These are phyloP conservation scores for Coelastrella sp. DNA, from an alignment of 139 green algal genomes.

Conservation along the genomic window DNA sequence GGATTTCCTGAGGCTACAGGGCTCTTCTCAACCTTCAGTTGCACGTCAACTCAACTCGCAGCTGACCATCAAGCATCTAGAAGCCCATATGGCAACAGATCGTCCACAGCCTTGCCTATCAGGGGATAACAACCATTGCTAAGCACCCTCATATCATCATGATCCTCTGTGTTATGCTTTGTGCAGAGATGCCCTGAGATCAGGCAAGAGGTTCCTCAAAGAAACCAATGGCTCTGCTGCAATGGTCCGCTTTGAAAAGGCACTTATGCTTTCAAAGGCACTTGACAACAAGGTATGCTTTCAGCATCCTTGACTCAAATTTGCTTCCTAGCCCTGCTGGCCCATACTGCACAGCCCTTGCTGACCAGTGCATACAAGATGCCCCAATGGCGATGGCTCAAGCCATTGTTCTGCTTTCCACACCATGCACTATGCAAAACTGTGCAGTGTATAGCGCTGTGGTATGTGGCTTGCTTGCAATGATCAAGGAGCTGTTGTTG, in stretches of 20 bases:
- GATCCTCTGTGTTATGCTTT: not conserved
- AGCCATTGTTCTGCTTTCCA: not conserved
- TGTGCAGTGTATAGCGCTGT: too few relatives aligned
- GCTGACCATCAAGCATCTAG: too few relatives aligned
- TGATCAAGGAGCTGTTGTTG: not conserved
- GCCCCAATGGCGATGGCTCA: too few relatives aligned
- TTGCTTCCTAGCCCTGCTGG: too few relatives aligned
- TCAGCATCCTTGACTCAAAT: too few relatives aligned
- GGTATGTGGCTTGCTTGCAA: too few relatives aligned
- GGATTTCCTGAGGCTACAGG: not conserved
- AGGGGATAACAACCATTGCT: not conserved
- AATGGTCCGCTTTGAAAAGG: slow-evolving; percentile 95
- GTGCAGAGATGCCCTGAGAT: slow-evolving; percentile 67
- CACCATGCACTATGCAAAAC: too few relatives aligned
- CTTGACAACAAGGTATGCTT: slow-evolving; percentile 77
- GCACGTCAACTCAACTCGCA: not conserved
- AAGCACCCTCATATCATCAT: not conserved
- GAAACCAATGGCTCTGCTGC: slow-evolving; percentile 80
- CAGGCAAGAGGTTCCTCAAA: slow-evolving; percentile 91
- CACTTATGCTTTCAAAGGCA: slow-evolving; percentile 89
- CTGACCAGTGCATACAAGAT: too few relatives aligned
- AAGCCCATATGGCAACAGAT: too few relatives aligned
- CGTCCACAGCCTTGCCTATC: not conserved
- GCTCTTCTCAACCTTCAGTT: too few relatives aligned
- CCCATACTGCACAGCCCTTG: too few relatives aligned